phyloP scores from a whole-genome alignment of 768 basidiomycete species.

The Chalciporus sphaerocephalus region DNA sequence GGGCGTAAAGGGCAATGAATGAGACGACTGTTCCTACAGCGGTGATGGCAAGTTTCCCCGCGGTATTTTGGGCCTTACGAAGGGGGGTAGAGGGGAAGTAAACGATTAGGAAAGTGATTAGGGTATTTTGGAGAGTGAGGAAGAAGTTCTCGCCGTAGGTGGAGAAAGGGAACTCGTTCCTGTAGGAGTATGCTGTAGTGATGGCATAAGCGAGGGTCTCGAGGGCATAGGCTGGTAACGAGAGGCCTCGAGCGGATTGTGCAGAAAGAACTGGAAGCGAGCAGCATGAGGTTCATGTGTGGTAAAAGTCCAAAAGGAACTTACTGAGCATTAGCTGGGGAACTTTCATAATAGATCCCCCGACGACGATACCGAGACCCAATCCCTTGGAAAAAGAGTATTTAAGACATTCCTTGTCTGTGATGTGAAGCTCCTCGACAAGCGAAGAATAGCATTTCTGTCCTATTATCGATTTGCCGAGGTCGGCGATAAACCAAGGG shows the following conservation, averaged over 20 bases:
- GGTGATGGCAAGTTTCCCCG: constrained; percentile 31
- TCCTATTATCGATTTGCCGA: constrained; percentile 79
- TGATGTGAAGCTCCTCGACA: constrained; percentile 77
- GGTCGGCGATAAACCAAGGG: constrained; percentile 80
- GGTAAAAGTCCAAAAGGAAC: constrained; percentile 18
- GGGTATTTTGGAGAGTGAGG: constrained; percentile 80
- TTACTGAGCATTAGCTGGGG: constrained; percentile 86
- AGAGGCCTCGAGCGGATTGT: constrained; percentile 81
- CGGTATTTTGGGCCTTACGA: constrained; percentile 22
- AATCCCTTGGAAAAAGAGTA: constrained; percentile 89
- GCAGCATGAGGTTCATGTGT: not conserved
- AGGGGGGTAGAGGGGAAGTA: constrained; percentile 44
- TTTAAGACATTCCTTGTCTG: constrained; percentile 80
- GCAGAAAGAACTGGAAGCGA: constrained; percentile 55
- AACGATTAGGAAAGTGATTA: constrained; percentile 87
- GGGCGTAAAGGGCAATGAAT: constrained; percentile 40
- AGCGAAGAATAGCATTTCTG: constrained; percentile 91
- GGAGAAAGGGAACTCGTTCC: constrained; percentile 88
- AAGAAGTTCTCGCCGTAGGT: constrained; percentile 98
- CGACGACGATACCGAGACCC: constrained; percentile 88
- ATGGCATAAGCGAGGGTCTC: constrained; percentile 92
- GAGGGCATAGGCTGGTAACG: constrained; percentile 79
- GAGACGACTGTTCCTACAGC: constrained; percentile 32
- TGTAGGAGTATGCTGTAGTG: constrained; percentile 79
- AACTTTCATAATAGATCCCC: constrained; percentile 93